phyloP scores from a whole-genome alignment of 345 rosid species.

The Pistacia integerrima region DNA sequence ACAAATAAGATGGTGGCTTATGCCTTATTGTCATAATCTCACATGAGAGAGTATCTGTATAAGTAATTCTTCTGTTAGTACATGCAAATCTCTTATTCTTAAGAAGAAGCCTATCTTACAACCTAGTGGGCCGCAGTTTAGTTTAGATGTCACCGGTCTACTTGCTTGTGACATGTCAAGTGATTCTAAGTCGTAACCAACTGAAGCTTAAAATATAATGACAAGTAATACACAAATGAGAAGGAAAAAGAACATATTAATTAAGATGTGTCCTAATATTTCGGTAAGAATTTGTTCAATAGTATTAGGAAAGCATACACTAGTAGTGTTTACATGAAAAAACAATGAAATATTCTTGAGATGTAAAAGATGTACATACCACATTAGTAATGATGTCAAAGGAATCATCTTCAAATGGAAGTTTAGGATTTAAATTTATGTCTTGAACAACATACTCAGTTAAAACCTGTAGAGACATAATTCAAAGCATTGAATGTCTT shows the following conservation, averaged over 20 bases:
- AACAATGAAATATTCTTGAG: background rate
- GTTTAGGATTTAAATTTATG: slow-evolving; percentile 67
- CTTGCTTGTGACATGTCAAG: background rate
- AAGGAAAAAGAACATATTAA: background rate
- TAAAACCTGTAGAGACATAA: slow-evolving; percentile 51
- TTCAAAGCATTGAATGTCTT: background rate
- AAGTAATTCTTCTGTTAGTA: background rate
- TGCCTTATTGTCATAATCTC: background rate
- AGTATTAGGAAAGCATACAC: background rate
- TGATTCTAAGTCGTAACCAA: background rate
- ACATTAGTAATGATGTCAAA: slow-evolving; percentile 84
- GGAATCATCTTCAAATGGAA: slow-evolving; percentile 83
- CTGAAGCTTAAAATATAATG: background rate
- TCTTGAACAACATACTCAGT: slow-evolving; percentile 83
- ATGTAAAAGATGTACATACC: slow-evolving; percentile 41
- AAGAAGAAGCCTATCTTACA: background rate
- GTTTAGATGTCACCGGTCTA: background rate
- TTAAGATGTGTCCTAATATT: background rate
- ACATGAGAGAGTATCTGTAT: background rate
- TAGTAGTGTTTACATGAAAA: background rate
- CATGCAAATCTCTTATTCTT: background rate
- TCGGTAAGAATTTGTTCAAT: background rate
- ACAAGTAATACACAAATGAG: background rate
- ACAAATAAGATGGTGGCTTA: background rate
- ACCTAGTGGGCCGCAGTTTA: background rate